Evolutionary conservation across 768 basidiomycete species (phyloP), one percentile per base, ranked within the genome.

Genomic region (Tephrocybe rancida): DNA sequence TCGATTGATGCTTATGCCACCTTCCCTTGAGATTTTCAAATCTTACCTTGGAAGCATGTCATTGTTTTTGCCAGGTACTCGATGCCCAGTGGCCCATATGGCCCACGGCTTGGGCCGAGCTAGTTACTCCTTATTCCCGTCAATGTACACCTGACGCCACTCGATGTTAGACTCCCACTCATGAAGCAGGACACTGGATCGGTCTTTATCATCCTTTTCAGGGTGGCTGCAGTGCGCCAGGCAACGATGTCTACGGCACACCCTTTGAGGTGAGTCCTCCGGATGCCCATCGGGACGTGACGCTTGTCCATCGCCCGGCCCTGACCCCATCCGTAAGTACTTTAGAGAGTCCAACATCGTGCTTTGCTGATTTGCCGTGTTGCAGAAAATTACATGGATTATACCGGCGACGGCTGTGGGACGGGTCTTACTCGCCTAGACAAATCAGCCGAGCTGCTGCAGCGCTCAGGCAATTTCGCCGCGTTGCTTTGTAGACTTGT

Each of bases 121-220:
- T 42, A 19, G 59, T 18, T 29, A 13, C 19, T 55, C 29, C 7
- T 30, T 5, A 6, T 30, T 13, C 13, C 13, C 63, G 44, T 32
- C 45, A 56, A 69, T 61, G 41, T 45, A 18, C n/a, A 30, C 13
- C 29, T 30, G 29, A 30, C 29, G 13, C 13, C 13, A 13, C 29
- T 13, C 7, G 13, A 30, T 13, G 29, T 13, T 56, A 76, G 63
- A 82, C 80, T 10, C 58, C 80, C 29, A 76, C 73, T 1, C 82
- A 84, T 58, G 82, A 84, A 62, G 71, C 70, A 37, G 79, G 80
- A 5, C 81, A 82, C 66, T 84, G 81, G 81, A 63, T 71, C 35
- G 80, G 81, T 13, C 70, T 82, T 7, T 83, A 81, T 63, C 81
- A 82, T 59, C 81, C 81, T 19, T 82, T 81, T 73, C 74, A 82